phyloP scores from a whole-genome alignment of 2,329 filamentous ascomycete species.

The Daldinia eschscholtzii region DNA sequence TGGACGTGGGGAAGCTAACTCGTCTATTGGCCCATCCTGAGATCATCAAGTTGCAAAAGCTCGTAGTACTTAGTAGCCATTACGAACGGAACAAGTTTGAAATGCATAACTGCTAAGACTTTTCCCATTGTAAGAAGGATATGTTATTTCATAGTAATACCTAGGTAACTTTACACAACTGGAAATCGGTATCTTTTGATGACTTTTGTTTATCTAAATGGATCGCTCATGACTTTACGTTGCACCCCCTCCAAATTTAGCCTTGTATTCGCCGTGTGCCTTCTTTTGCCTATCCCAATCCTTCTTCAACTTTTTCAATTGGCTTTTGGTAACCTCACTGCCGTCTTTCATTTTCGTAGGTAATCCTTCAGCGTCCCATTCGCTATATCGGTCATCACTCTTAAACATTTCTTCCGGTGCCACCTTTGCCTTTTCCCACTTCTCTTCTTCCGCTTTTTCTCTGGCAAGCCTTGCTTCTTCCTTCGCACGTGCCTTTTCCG shows the following conservation, averaged over 20 bases:
- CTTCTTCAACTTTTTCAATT: conserved; percentile 85
- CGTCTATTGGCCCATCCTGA: neutral
- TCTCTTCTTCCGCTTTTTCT: conserved; percentile 66
- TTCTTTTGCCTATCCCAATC: conserved; percentile 94
- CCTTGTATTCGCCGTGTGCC: conserved; percentile 73
- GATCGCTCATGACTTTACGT: conserved; percentile 34
- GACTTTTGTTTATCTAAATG: neutral
- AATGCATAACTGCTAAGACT: too few species aligned
- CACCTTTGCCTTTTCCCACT: conserved; percentile 69
- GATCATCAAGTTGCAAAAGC: neutral
- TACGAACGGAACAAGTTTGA: neutral
- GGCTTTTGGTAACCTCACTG: conserved; percentile 83
- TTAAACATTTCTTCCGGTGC: conserved; percentile 69
- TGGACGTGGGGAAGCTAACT: conserved; percentile 32
- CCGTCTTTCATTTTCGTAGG: conserved; percentile 83
- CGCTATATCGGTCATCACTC: conserved; percentile 71
- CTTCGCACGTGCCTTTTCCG: conserved; percentile 69
- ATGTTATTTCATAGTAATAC: neutral
- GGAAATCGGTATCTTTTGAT: conserved; percentile 7
- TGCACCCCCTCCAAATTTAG: conserved; percentile 51
- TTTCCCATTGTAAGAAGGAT: neutral
- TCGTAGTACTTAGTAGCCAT: neutral
- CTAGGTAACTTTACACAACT: neutral
- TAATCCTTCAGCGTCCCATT: conserved; percentile 86
- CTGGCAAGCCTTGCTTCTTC: conserved; percentile 66